Conservation (phyloP, 371 early-diverging fungal genomes). For the Circinella umbellata region DNA sequence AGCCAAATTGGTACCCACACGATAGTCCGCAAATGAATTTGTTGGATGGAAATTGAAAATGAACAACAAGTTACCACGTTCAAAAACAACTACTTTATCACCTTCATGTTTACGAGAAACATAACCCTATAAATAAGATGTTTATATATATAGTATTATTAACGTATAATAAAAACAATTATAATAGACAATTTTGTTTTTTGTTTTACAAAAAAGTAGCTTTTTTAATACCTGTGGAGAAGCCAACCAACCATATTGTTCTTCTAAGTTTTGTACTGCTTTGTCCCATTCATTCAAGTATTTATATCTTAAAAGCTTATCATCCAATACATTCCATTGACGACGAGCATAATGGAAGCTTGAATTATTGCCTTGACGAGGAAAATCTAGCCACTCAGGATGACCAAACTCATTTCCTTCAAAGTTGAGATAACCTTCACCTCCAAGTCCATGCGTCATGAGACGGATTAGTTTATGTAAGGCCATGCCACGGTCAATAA, state of each 20-base stretch:
- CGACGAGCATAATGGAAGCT: slow-evolving; percentile 95
- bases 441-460: slow-evolving; percentile 88
- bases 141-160: neutral
- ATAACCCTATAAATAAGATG: slow-evolving; percentile 45
- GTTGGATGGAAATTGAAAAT: slow-evolving; percentile 95
- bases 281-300: slow-evolving; percentile 89
- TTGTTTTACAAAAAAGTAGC: too few species aligned
- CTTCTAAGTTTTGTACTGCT: slow-evolving; percentile 82
- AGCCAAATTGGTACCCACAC: slow-evolving; percentile 72
- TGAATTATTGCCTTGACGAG: slow-evolving; percentile 89
- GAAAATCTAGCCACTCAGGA: slow-evolving; percentile 98
- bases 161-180: neutral
- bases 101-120: slow-evolving; percentile 91
- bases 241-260: slow-evolving; percentile 71
- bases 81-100: slow-evolving; percentile 93
- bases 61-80: slow-evolving; percentile 85
- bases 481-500: slow-evolving; percentile 93
- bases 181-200: too few species aligned
- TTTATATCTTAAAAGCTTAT: slow-evolving; percentile 86
- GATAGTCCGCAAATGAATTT: slow-evolving; percentile 85
- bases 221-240: slow-evolving; percentile 55
- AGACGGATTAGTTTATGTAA: slow-evolving; percentile 96
- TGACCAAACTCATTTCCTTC: slow-evolving; percentile 98
- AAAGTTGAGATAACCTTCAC: slow-evolving; percentile 95
- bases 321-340: slow-evolving; percentile 92